phyloP scores from a whole-genome alignment of 257 asterid species.

The Solanum gracilifrons region DNA sequence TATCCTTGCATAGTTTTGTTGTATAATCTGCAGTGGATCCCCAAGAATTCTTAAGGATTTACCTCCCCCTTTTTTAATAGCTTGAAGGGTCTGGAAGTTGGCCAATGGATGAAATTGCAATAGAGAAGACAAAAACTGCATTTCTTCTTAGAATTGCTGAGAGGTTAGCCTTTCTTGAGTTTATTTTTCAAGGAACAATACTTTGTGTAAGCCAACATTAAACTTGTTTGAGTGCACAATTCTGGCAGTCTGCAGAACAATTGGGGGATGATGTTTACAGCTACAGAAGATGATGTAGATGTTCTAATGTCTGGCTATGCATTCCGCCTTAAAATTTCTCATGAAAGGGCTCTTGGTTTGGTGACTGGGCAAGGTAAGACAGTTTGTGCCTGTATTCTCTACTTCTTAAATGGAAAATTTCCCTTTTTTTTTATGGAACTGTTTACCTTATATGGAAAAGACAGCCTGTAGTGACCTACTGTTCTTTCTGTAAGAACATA shows the following conservation, averaged over 20 bases:
- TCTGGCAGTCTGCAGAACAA: conserved; percentile 64
- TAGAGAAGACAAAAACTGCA: conserved; percentile 92
- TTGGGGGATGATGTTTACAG: conserved; percentile 53
- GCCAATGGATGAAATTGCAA: conserved; percentile 90
- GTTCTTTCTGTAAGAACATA: background rate
- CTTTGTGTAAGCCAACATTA: background rate
- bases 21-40: background rate
- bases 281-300: conserved; percentile 85
- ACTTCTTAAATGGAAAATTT: background rate
- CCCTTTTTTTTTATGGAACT: background rate
- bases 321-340: conserved; percentile 85
- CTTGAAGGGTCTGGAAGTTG: conserved; percentile 98
- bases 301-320: conserved; percentile 87
- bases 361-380: conserved; percentile 47
- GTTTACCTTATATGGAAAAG: background rate
- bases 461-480: background rate
- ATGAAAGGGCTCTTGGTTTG: conserved; percentile 77
- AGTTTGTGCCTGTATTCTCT: background rate
- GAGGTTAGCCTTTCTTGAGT: conserved; percentile 42
- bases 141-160: conserved; percentile 90
- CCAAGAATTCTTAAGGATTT: background rate
- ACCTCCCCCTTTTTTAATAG: conserved; percentile 22
- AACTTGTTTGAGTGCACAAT: conserved; percentile 16
- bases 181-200: background rate
- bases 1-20: background rate